Evolutionary conservation across 1,284 basidiomycete species (phyloP), one percentile per base, ranked within the genome.

Genomic region (Ceratobasidium papillatum): DNA sequence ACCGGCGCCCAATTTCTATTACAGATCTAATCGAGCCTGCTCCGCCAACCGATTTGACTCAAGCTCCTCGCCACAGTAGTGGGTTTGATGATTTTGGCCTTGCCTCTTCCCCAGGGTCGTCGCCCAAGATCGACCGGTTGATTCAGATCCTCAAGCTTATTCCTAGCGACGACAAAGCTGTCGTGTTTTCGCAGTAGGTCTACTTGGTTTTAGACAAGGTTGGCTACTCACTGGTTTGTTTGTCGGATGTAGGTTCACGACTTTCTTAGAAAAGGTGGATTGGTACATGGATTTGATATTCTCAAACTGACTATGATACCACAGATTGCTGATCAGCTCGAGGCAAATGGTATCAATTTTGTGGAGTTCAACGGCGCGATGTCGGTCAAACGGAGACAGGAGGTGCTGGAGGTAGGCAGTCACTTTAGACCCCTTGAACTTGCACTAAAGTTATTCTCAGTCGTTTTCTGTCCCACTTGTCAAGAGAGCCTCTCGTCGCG

Each of bases 361-460:
- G 89, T 91, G 51, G 88, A 92, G 0, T 94, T 96, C 78, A 94
- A 95, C 76, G 94, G 94, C 0, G 86, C 89, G 78, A 90, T 96
- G 89, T 91, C 90, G 14, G 91, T 89, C 2, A 90, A 88, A 78
- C 85, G 87, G 79, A 87, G 93, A n/a, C 89, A 93, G 81, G 91
- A 94, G 78, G 89, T 91, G 2, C 88, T 95, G 71, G 86, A 89
- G 65, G 65, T 69, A 19, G 14, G 34, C 43, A 9, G 1, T 4
- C 14, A 19, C 30, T 2, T 52, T 30, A 2, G 4, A 25, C 3
- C 25, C 30, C 5, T 22, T 43, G 11, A 38, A 32, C 17, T 38
- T 8, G 2, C 22, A 47, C 49, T 25, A 41, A 32, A 19, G 47
- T 19, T 38, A 27, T 41, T 41, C 59, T 75, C 74, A 43, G 76